Evolutionary conservation across 495 filamentous ascomycete genomes (phyloP).

Genomic region (Stereocaulon alpinum): DNA sequence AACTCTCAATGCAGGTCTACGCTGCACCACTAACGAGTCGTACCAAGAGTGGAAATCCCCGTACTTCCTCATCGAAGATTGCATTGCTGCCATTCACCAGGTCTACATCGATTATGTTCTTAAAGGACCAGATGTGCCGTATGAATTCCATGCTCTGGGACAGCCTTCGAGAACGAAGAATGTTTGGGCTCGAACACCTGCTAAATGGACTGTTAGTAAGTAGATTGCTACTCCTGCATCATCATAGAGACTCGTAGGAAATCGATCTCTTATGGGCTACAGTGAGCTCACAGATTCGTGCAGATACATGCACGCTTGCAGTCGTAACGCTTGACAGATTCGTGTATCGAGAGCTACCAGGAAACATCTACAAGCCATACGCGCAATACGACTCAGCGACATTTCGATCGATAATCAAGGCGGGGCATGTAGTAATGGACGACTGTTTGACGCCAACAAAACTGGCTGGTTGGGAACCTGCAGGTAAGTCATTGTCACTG

Average conservation of each 20-base stretch:
- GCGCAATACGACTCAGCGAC: neutral
- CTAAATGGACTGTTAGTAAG: conserved; percentile 4
- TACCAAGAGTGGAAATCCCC: neutral
- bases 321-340: conserved; percentile 1
- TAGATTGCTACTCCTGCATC: neutral
- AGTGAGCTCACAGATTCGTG: neutral
- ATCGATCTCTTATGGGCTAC: neutral
- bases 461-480: neutral
- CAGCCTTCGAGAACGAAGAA: neutral
- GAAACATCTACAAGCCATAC: neutral
- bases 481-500: neutral
- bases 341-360: neutral
- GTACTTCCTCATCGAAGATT: conserved; percentile 9
- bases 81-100: conserved; percentile 6
- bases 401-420: neutral
- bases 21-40: neutral
- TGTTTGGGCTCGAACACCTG: neutral
- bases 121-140: neutral
- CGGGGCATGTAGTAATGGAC: neutral
- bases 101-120: conserved; percentile 4
- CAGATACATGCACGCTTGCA: conserved; percentile 3
- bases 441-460: neutral
- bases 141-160: neutral
- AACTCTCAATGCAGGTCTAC: neutral
- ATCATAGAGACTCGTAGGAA: too few species aligned